Conservation (phyloP, 306 rosid species). For the Cyamopsis tetragonoloba region DNA sequence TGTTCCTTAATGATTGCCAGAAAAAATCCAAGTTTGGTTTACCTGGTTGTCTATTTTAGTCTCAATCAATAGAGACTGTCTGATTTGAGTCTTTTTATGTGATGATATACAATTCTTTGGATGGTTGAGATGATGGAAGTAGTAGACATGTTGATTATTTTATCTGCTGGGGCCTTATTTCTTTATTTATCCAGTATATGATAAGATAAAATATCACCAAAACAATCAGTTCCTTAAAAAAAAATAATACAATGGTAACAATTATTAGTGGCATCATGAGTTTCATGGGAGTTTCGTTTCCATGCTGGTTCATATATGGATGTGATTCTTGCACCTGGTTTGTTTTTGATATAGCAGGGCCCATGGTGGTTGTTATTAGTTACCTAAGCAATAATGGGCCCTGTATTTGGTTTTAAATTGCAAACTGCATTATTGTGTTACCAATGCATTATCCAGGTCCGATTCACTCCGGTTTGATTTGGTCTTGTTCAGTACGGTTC, state of each 20-base stretch:
- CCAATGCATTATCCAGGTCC: no score
- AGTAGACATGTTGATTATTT: conserved; percentile 4
- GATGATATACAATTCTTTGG: conserved; percentile 9
- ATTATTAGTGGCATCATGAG: background rate
- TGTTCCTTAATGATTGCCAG: conserved; percentile 19
- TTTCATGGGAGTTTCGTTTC: background rate
- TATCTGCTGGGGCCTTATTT: background rate
- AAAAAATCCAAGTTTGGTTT: conserved; percentile 22
- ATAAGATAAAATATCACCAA: background rate
- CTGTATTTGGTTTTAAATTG: no score
- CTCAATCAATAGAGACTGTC: conserved; percentile 16
- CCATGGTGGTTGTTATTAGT: background rate
- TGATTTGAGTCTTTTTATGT: conserved; percentile 15
- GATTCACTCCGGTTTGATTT: no score
- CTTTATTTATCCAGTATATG: background rate
- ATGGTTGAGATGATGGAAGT: conserved; percentile 17
- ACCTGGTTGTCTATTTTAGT: conserved; percentile 16
- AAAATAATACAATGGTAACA: background rate
- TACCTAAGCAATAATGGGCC: background rate
- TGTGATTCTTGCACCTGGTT: background rate
- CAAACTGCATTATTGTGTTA: no score
- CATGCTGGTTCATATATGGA: background rate
- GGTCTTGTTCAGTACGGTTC: no score
- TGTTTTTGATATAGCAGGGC: background rate
- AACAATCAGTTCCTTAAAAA: background rate